phyloP scores from a whole-genome alignment of 225 moss, liverwort and hornwort species.

The Lunularia cruciata region DNA sequence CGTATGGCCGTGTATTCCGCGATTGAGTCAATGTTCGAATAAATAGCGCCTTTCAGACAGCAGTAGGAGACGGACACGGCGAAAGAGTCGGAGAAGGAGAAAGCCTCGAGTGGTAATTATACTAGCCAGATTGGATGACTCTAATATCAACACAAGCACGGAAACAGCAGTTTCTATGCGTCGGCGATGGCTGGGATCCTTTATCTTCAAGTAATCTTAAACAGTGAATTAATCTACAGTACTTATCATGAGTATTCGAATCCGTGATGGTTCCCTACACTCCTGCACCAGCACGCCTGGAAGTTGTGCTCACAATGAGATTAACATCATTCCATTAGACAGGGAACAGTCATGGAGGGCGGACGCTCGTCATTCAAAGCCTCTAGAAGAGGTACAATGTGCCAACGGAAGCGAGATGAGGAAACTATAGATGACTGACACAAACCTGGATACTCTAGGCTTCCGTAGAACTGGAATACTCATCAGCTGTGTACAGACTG shows the following conservation, averaged over 20 bases:
- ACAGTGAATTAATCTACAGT: no score
- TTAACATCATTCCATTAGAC: not conserved
- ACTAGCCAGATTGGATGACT: no score
- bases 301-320: no score
- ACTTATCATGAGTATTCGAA: no score
- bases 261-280: no score
- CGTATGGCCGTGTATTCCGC: not conserved
- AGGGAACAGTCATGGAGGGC: not conserved
- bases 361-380: not conserved
- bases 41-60: not conserved
- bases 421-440: not conserved
- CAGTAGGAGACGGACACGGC: not conserved
- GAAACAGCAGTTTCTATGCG: no score
- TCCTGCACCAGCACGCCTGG: no score
- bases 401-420: not conserved
- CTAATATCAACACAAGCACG: no score
- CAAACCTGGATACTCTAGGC: slow-evolving; percentile 2
- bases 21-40: slow-evolving; percentile 15
- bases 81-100: slow-evolving; percentile 21
- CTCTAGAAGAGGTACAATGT: slow-evolving; percentile 16
- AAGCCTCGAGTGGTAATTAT: slow-evolving; percentile 12
- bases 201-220: no score
- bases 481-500: slow-evolving; percentile 20
- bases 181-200: no score
- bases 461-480: not conserved